Conservation (phyloP, 2,329 filamentous ascomycete genomes). For the Byssothecium circinans region DNA sequence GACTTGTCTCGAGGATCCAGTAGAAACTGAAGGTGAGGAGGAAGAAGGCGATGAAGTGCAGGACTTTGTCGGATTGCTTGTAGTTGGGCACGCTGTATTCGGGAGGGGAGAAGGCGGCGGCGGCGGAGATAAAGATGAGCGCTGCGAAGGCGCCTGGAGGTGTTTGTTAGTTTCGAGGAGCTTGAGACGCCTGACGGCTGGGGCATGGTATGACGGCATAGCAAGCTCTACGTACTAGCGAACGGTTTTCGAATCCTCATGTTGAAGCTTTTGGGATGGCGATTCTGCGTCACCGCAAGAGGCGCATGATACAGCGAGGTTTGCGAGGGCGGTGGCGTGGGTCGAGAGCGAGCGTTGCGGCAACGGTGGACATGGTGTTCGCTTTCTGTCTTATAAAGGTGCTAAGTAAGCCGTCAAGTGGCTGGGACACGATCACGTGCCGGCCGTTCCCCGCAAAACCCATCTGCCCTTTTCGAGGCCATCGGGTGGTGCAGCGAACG, state of each 20-base stretch:
- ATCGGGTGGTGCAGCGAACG: no score
- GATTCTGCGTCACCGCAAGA: conserved; percentile 6
- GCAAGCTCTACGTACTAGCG: conserved; percentile 64
- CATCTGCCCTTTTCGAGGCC: no score
- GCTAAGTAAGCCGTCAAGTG: not conserved
- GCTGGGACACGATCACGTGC: no score
- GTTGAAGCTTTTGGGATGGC: not conserved
- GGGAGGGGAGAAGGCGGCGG: conserved; percentile 69
- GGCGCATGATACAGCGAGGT: conserved; percentile 6
- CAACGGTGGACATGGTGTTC: not conserved
- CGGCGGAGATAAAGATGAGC: conserved; percentile 66
- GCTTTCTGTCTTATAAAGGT: not conserved
- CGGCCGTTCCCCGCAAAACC: no score
- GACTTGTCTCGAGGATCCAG: conserved; percentile 92
- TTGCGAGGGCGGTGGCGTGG: not conserved
- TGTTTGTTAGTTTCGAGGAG: conserved; percentile 1
- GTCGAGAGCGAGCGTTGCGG: not conserved
- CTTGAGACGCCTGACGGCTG: no score
- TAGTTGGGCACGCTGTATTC: conserved; percentile 58
- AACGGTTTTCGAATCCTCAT: conserved; percentile 83
- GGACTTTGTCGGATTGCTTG: conserved; percentile 78
- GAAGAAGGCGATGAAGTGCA: conserved; percentile 90
- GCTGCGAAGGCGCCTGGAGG: conserved; percentile 51
- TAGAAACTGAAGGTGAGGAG: conserved; percentile 85
- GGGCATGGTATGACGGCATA: conserved; percentile 6